A percentile compares a stretch with the other conserved stretches of the same genome.
phyloP scores from a whole-genome alignment of 306 rosid genomes.

The Cicer chorassanicum region DNA sequence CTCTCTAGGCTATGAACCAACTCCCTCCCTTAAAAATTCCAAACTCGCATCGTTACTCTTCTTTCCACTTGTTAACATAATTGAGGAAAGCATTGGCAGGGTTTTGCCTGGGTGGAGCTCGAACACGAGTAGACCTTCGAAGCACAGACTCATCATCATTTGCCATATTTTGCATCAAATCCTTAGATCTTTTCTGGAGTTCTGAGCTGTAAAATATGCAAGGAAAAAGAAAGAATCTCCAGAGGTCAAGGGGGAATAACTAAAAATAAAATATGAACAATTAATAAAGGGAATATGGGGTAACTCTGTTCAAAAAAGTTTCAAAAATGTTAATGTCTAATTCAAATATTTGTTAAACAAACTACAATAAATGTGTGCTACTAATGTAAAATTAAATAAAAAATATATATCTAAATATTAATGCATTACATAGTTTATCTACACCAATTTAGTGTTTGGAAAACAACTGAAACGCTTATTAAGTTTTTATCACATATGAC shows the following conservation, averaged over 20 bases:
- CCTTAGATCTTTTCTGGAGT: constrained; percentile 72
- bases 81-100: constrained; percentile 80
- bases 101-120: constrained; percentile 87
- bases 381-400: background rate
- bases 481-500: background rate
- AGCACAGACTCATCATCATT: constrained; percentile 72
- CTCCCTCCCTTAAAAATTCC: constrained; percentile 3
- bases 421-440: background rate
- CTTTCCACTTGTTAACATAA: constrained; percentile 90
- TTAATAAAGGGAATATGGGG: background rate
- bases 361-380: background rate
- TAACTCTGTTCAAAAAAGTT: constrained; percentile 1
- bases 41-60: constrained; percentile 47
- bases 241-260: background rate
- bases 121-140: constrained; percentile 92
- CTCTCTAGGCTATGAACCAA: constrained; percentile 31
- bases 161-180: constrained; percentile 57
- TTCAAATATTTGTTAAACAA: constrained; percentile 18
- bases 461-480: background rate
- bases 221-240: constrained; percentile 8
- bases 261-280: constrained; percentile 1
- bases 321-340: background rate
- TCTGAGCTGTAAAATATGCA: constrained; percentile 56
- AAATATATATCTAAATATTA: background rate
- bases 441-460: background rate